Evolutionary conservation across 257 asterid genomes (phyloP).

Genomic region (Petrea volubilis): DNA sequence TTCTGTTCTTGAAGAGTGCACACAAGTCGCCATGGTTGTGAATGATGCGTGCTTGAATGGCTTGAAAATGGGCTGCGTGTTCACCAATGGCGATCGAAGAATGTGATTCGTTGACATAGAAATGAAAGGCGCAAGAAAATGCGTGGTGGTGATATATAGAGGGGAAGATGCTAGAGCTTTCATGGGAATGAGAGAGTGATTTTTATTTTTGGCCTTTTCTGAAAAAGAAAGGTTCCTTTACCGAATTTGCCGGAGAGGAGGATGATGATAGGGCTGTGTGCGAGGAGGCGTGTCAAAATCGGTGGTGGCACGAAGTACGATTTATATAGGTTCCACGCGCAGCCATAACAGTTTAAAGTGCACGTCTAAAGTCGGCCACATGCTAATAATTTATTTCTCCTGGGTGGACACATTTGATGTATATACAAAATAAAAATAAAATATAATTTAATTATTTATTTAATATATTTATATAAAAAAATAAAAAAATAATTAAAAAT

Average conservation of each 20-base stretch:
- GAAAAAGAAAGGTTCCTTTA: neutral
- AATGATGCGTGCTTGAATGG: conserved; percentile 6
- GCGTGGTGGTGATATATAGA: conserved; percentile 17
- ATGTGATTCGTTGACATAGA: conserved; percentile 29
- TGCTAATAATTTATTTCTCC: too few relatives aligned
- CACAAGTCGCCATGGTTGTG: conserved; percentile 46
- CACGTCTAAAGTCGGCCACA: neutral
- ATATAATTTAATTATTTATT: too few relatives aligned
- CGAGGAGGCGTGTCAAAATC: neutral
- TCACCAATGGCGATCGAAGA: conserved; percentile 8
- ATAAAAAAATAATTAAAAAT: too few relatives aligned
- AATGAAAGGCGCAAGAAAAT: conserved; percentile 24
- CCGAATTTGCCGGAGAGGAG: conserved; percentile 2
- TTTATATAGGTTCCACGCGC: conserved; percentile 21
- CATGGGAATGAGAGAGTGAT: conserved; percentile 1
- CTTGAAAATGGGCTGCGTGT: neutral
- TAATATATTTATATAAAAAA: too few relatives aligned
- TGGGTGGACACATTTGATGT: too few relatives aligned
- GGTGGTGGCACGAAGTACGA: neutral
- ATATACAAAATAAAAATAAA: too few relatives aligned
- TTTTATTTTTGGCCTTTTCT: neutral
- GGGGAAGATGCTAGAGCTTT: conserved; percentile 23
- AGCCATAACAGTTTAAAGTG: conserved; percentile 5
- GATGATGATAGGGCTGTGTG: neutral
- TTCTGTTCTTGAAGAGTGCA: conserved; percentile 34